Conservation (phyloP, 495 filamentous ascomycete species). For the Xylaria palmicola region DNA sequence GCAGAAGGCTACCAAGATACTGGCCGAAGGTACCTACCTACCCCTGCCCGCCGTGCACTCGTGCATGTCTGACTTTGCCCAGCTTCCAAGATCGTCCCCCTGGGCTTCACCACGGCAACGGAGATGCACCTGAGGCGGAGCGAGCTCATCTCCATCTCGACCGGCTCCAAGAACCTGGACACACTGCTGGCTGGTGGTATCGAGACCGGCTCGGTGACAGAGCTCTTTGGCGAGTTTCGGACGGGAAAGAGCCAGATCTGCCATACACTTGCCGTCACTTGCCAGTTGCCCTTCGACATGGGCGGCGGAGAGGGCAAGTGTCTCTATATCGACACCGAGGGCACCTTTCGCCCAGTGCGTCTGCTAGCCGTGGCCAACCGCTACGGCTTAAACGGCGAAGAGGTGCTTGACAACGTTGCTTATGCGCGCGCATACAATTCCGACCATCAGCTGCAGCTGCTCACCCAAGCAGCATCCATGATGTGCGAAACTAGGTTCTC, state of each 20-base stretch:
- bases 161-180: constrained; percentile 93
- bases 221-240: constrained; percentile 96
- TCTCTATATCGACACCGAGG: constrained; percentile 98
- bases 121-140: constrained; percentile 97
- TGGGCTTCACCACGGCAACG: constrained; percentile 99
- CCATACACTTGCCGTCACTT: constrained; percentile 97
- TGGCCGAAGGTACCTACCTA: constrained; percentile 70
- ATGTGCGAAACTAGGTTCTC: constrained; percentile 99
- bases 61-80: constrained; percentile 18
- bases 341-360: constrained; percentile 92
- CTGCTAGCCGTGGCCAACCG: constrained; percentile 87
- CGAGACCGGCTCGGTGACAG: constrained; percentile 97
- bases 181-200: constrained; percentile 92
- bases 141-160: constrained; percentile 96
- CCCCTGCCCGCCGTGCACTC: background rate
- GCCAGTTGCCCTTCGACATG: constrained; percentile 97
- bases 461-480: constrained; percentile 95
- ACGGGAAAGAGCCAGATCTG: constrained; percentile 99
- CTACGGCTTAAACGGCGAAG: constrained; percentile 91
- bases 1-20: constrained; percentile 90
- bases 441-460: constrained; percentile 90
- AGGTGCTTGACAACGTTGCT: constrained; percentile 96
- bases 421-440: constrained; percentile 98
- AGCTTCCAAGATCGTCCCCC: constrained; percentile 94
- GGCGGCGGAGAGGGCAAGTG: constrained; percentile 98